phyloP scores from a whole-genome alignment of 495 filamentous ascomycete species.

The Apiosordaria backusii region DNA sequence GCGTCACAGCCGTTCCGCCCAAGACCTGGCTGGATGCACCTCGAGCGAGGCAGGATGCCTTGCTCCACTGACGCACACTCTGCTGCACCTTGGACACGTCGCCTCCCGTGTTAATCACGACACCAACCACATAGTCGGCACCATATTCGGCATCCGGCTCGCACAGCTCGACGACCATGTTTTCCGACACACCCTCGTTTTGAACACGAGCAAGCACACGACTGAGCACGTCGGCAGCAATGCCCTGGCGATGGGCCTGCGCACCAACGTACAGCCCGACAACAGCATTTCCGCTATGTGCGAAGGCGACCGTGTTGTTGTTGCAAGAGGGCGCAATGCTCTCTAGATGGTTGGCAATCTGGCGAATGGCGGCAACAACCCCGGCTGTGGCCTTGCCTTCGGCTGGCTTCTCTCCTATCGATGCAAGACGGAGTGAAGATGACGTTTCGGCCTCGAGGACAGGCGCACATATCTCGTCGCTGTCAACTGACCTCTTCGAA shows the following conservation, averaged over 20 bases:
- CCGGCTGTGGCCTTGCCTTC: neutral
- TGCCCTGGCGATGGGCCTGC: neutral
- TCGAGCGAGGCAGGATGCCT: neutral
- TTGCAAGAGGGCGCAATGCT: neutral
- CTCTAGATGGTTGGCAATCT: neutral
- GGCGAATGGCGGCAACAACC: neutral
- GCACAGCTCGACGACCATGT: neutral
- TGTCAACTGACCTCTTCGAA: neutral
- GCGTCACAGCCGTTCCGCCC: neutral
- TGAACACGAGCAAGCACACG: neutral
- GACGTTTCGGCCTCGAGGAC: neutral
- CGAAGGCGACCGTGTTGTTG: neutral
- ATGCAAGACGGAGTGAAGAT: neutral
- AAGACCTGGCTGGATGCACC: neutral
- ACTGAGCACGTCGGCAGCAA: neutral
- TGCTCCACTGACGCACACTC: neutral
- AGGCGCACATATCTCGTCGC: neutral
- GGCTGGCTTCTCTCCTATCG: neutral
- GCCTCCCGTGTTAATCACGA: neutral
- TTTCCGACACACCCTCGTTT: neutral
- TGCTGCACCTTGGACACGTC: neutral
- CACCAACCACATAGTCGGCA: neutral
- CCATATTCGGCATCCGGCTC: neutral
- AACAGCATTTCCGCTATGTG: neutral
- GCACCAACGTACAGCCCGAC: neutral